A percentile compares a stretch with the other conserved stretches of the same genome.
These are phyloP conservation scores for Nyssa sinensis DNA, from an alignment of 148 eudicot genomes.

Conservation along the genomic window DNA sequence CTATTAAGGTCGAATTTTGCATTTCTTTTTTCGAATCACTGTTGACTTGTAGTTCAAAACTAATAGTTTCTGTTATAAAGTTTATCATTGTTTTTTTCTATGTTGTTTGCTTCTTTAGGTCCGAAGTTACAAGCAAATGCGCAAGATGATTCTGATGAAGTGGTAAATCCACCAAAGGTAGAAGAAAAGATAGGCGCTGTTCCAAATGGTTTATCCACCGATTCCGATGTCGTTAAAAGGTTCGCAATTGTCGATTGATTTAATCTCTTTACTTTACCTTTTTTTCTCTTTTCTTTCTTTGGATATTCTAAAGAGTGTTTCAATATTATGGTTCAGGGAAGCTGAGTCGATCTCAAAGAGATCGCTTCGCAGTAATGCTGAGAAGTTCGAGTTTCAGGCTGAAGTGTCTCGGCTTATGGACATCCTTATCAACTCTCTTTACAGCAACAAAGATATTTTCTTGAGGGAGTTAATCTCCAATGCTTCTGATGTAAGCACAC, in stretches of 20 bases:
- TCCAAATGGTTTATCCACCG: slow-evolving; percentile 87
- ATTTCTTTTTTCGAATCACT: background rate
- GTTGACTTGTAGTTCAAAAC: background rate
- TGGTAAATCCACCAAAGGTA: slow-evolving; percentile 77
- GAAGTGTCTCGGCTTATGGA: slow-evolving; percentile 99
- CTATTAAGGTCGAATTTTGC: background rate
- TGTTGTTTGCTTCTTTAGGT: slow-evolving; percentile 41
- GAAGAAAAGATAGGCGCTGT: slow-evolving; percentile 92
- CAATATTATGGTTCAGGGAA: slow-evolving; percentile 50
- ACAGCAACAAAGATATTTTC: slow-evolving; percentile 97
- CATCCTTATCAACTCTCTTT: slow-evolving; percentile 90
- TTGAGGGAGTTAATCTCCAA: slow-evolving; percentile 95
- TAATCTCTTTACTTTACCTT: background rate
- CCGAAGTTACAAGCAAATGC: slow-evolving; percentile 78
- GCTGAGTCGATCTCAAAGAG: slow-evolving; percentile 88
- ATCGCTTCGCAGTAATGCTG: slow-evolving; percentile 75
- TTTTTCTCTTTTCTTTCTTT: no score
- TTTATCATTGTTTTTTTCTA: background rate
- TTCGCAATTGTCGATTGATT: slow-evolving; percentile 14
- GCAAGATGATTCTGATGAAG: slow-evolving; percentile 66
- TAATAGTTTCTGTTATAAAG: background rate
- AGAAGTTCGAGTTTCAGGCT: slow-evolving; percentile 98
- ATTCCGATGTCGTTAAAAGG: slow-evolving; percentile 92
- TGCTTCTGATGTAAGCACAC: slow-evolving; percentile 94
- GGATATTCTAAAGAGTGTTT: background rate